These are phyloP conservation scores for Globisporangium barbulae DNA, from an alignment of 352 stramenopile genomes.

Conservation along the genomic window DNA sequence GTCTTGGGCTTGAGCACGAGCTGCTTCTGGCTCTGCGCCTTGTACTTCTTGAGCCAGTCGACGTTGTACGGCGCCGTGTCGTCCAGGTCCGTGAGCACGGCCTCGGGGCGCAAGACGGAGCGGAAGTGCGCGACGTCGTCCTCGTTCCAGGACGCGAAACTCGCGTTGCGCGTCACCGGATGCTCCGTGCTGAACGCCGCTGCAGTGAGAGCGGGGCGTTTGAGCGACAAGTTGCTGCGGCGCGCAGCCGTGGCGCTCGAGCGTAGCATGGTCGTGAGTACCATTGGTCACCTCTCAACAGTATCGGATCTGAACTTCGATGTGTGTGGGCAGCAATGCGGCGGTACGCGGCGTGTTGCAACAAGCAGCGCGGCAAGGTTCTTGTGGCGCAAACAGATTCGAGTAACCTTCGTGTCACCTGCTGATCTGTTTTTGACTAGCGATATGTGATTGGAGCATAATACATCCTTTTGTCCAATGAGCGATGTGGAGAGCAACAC, in stretches of 20 bases:
- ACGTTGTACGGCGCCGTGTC: conserved; percentile 68
- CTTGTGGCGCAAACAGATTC: conserved; percentile 20
- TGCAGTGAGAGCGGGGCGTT: background rate
- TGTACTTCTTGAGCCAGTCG: conserved; percentile 89
- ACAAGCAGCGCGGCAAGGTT: conserved; percentile 5
- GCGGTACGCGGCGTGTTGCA: conserved; percentile 10
- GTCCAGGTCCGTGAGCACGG: conserved; percentile 63
- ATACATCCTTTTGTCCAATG: background rate
- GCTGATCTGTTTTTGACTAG: background rate
- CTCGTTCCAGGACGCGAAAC: conserved; percentile 54
- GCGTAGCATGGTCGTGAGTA: conserved; percentile 6
- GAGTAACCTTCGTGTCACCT: conserved; percentile 14
- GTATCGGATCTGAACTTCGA: conserved; percentile 1
- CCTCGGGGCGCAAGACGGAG: conserved; percentile 48
- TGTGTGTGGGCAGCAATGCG: conserved; percentile 4
- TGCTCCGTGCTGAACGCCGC: conserved; percentile 22
- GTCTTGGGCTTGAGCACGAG: conserved; percentile 88
- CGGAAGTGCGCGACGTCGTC: conserved; percentile 67
- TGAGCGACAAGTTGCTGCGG: conserved; percentile 10
- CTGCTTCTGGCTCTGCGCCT: conserved; percentile 44
- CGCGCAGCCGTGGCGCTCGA: conserved; percentile 8
- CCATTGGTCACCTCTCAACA: conserved; percentile 2
- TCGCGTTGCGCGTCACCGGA: conserved; percentile 32
- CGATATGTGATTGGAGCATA: background rate
- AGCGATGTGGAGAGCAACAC: background rate